Base-by-base conservation (phyloP, 352 stramenopile genomes). In the Aphanomyces astaci region DNA sequence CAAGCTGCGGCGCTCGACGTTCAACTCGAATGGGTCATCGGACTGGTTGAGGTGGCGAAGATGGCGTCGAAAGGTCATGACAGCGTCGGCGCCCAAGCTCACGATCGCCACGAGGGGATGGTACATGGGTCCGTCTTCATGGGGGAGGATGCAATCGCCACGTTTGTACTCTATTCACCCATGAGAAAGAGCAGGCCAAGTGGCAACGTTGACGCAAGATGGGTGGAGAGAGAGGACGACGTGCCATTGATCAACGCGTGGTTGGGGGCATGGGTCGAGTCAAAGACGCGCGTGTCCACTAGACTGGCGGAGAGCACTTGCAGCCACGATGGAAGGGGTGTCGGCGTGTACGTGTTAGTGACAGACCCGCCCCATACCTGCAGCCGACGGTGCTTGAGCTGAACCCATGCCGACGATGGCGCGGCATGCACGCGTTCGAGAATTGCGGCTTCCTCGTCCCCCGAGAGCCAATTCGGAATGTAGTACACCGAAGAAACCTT, bases 291-390 rank as follows among this genome's bases (percentile, higher is more conserved):
- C 11, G 72, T 72, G 55, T 83, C 78, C 17, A 89, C 75, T 9
- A 89, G 74, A 25, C 71, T 60, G 33, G 81, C 63, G 10, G 71
- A 75, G 32, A 91, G 82, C 65, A 86, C 76, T 55, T 67, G 57
- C 10, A 90, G 60, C 82, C 82, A 90, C 36, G 54, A 53, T 28
- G 82, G 81, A 48, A 89, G 69, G 9, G 73, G 70, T 49, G 78
- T 68, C 7, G 77, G 71, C 0, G 59, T 46, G 67, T 87, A 89
- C 15, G 77, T 80, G 9, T 56, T 39, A 40, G 78, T 86, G 32
- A 91, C 83, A 57, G 86, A 71, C 49, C 83, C 83, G 59, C 83
- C 81, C 74, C 77, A 86, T 73, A 88, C 86, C 62, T 91, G 83
- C 68, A 91, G 73, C 1, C 81, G 76, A 0, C 83, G 83, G 60